Conservation (phyloP, 2,329 filamentous ascomycete genomes). For the Penicillium crustosum region DNA sequence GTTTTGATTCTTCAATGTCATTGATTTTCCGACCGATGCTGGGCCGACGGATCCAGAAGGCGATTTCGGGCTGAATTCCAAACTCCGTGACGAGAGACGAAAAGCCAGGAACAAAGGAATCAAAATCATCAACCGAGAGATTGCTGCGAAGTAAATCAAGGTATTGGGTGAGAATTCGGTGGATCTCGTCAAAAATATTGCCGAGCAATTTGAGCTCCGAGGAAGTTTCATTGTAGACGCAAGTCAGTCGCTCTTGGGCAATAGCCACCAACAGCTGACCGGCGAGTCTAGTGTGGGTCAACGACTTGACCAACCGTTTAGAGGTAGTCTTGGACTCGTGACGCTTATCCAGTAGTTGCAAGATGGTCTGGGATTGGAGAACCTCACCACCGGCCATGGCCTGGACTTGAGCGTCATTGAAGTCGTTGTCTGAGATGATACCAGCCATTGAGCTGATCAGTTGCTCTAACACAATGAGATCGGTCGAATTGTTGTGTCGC, state of each 20-base stretch:
- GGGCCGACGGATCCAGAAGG: constrained; percentile 78
- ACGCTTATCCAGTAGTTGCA: constrained; percentile 77
- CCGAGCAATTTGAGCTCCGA: constrained; percentile 87
- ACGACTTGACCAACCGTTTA: constrained; percentile 73
- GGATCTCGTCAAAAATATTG: constrained; percentile 85
- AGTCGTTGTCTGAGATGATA: constrained; percentile 80
- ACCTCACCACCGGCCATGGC: constrained; percentile 84
- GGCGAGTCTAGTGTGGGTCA: constrained; percentile 75
- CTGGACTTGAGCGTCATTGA: constrained; percentile 82
- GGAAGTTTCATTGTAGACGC: constrained; percentile 73
- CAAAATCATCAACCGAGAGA: constrained; percentile 72
- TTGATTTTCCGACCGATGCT: constrained; percentile 68
- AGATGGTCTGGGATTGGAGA: constrained; percentile 75
- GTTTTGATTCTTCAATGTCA: constrained; percentile 39
- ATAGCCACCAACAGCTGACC: constrained; percentile 85
- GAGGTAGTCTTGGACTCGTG: constrained; percentile 73
- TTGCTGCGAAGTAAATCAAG: constrained; percentile 84
- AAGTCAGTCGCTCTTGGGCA: constrained; percentile 85
- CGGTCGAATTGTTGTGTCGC: constrained; percentile 76
- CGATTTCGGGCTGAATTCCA: constrained; percentile 74
- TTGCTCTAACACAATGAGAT: constrained; percentile 87
- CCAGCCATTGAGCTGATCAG: constrained; percentile 91
- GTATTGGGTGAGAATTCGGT: constrained; percentile 81
- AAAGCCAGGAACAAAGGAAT: constrained; percentile 73
- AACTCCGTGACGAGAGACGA: constrained; percentile 72